Evolutionary conservation across 2,329 filamentous ascomycete genomes (phyloP).

Genomic region (Scytalidium lignicola): DNA sequence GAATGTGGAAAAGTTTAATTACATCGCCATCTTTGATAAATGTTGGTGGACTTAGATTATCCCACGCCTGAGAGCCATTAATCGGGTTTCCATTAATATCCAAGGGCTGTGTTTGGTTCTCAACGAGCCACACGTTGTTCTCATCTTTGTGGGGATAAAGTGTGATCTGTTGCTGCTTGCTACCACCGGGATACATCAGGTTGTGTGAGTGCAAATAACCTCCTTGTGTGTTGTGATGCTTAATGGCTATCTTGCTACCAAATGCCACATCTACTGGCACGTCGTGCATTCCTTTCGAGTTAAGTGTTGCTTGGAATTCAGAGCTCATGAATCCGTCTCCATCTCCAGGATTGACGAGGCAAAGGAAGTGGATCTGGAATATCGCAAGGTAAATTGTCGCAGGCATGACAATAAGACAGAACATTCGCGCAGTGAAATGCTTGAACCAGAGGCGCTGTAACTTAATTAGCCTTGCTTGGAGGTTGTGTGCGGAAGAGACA

Average conservation of each 20-base stretch:
- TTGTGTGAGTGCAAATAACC: slow-evolving; percentile 95
- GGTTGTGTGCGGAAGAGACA: slow-evolving; percentile 22
- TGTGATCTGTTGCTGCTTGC: slow-evolving; percentile 98
- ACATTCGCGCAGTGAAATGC: slow-evolving; percentile 84
- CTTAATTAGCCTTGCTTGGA: not conserved
- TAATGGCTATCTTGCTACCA: slow-evolving; percentile 78
- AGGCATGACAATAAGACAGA: slow-evolving; percentile 89
- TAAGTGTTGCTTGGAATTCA: slow-evolving; percentile 95
- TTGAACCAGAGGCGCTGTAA: slow-evolving; percentile 75
- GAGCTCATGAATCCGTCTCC: slow-evolving; percentile 99
- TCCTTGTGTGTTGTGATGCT: slow-evolving; percentile 95
- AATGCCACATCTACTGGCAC: slow-evolving; percentile 88
- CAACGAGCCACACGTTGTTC: slow-evolving; percentile 90
- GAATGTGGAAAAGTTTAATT: slow-evolving; percentile 76
- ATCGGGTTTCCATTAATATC: slow-evolving; percentile 70
- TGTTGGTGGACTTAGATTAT: slow-evolving; percentile 57
- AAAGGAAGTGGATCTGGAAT: slow-evolving; percentile 95
- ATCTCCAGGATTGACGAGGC: slow-evolving; percentile 89
- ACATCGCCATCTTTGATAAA: slow-evolving; percentile 76
- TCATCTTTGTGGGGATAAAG: slow-evolving; percentile 98
- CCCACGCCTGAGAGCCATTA: slow-evolving; percentile 80
- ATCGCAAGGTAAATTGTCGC: slow-evolving; percentile 89
- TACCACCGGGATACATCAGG: slow-evolving; percentile 96
- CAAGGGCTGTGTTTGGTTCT: slow-evolving; percentile 93
- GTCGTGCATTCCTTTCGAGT: slow-evolving; percentile 94